Conservation (phyloP, 495 filamentous ascomycete genomes). For the Penicillium waksmanii region DNA sequence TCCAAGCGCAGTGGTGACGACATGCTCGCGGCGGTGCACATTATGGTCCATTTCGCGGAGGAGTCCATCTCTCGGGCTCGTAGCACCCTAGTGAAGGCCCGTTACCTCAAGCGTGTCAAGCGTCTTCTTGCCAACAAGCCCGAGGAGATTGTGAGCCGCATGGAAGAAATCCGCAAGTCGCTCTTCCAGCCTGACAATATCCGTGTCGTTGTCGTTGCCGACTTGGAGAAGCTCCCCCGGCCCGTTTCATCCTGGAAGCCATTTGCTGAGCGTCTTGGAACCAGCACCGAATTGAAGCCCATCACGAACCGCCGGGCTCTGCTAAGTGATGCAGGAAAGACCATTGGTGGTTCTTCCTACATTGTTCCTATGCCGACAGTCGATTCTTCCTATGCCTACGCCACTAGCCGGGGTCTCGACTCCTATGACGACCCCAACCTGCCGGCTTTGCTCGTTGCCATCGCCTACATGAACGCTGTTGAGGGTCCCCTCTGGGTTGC, state of each 20-base stretch:
- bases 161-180: slow-evolving; percentile 72
- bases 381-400: slow-evolving; percentile 87
- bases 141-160: slow-evolving; percentile 68
- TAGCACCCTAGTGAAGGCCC: slow-evolving; percentile 82
- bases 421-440: slow-evolving; percentile 76
- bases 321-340: slow-evolving; percentile 71
- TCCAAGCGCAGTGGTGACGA: slow-evolving; percentile 84
- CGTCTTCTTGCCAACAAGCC: slow-evolving; percentile 74
- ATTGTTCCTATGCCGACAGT: slow-evolving; percentile 90
- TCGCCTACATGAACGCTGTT: slow-evolving; percentile 87
- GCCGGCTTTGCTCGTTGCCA: slow-evolving; percentile 83
- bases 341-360: slow-evolving; percentile 72
- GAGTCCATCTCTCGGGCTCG: slow-evolving; percentile 77
- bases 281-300: slow-evolving; percentile 54
- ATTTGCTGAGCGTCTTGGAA: slow-evolving; percentile 56
- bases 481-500: slow-evolving; percentile 95
- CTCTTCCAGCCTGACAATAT: slow-evolving; percentile 84
- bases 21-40: slow-evolving; percentile 69
- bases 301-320: slow-evolving; percentile 62
- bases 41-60: slow-evolving; percentile 74
- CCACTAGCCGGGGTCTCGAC: slow-evolving; percentile 71
- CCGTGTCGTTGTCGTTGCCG: slow-evolving; percentile 78
- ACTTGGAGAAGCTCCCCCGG: slow-evolving; percentile 72
- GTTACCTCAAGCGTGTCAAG: slow-evolving; percentile 84
- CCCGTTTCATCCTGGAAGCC: slow-evolving; percentile 86